Base-by-base conservation (phyloP, 2,329 filamentous ascomycete genomes). In the Fusarium buxicola region DNA sequence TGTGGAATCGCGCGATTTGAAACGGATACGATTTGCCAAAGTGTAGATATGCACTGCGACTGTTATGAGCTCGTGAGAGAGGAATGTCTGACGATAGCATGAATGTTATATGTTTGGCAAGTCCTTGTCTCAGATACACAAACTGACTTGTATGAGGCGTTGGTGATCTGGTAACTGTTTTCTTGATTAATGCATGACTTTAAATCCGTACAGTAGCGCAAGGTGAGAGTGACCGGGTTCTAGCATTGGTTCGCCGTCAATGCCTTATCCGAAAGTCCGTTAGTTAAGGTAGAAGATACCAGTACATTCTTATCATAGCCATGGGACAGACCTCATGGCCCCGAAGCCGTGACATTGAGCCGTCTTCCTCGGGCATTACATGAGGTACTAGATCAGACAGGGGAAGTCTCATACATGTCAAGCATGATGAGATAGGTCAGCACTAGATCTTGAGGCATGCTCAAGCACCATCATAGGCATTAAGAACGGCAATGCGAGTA, bases 121-220 rank as follows among this genome's bases (percentile, higher is more conserved):
- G 35, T 35, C 27, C 41, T 18, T 55, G 58, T 65, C 47, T 65
- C 61, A 58, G 56, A 48, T 65, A 35, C 51, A 51, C 15, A 31
- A 31, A 21, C 51, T 60, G 31, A 53, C 44, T 34, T 44, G 50
- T 35, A 45, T 49, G 25, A 32, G 43, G 47, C 36, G 39, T 21
- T 41, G 44, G 38, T 16, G 44, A 62, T 62, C 50, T 45, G 27
- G 18, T 28, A 7, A 31, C 28, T 24, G 36, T 30, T 9, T 38
- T 18, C 8, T 27, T 38, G 10, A 24, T 40, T 32, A 25, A 31
- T 40, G 46, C 35, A 38, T 13, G 15, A 16, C 24, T 46, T 9
- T 24, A 21, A n/a, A n/a, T n/a, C n/a, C n/a, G n/a, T 21, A 21
- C 21, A 21, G 6, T 21, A 21, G 21, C 21, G 21, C 21, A 21